Base-by-base conservation (phyloP, 2,329 filamentous ascomycete genomes). In the Aspergillus brasiliensis region DNA sequence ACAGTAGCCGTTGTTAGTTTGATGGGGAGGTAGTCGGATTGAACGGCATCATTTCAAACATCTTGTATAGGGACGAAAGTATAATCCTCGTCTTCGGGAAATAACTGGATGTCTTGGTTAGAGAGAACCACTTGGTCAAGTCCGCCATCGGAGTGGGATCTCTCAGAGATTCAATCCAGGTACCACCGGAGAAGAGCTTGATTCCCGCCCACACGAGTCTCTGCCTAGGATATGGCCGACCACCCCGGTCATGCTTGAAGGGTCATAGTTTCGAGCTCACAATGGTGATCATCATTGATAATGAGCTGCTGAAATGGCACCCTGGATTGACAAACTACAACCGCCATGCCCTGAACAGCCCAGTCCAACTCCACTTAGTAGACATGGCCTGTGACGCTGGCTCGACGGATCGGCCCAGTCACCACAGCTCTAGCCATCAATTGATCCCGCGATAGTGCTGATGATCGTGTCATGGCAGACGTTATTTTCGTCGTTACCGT, bases 161-260 rank as follows among this genome's bases (percentile, higher is more conserved):
- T 60, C 37, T 48, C 58, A 61, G 58, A 51, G 42, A 49, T 51
- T 57, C 17, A 63, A 61, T 53, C 61, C 60, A 67, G 63, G 65
- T 65, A 65, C 63, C 62, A 59, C 55, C 44, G 44, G 31, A 51
- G 34, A 46, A 34, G 34, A 27, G 27, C 27, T 51, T 59, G 56
- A 44, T 61, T 61, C 58, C 31, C 56, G 56, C 61, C 55, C 55
- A 63, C 61, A 64, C 54, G 56, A 64, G 57, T 55, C 11, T 15
- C 21, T 51, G 37, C 13, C 25, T 21, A 38, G 42, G 46, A 56
- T 47, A 28, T 49, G 25, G 31, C 46, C 44, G 48, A 38, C 23
- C 42, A 34, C 51, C 11, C 59, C 31, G 37, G 46, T 52, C 37
- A 59, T 53, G 44, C 31, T 19, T 38, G 27, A 54, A 52, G 21